Evolutionary conservation across 176 grass and related monocot species (phyloP).

Genomic region (Oryza glumipatula): DNA sequence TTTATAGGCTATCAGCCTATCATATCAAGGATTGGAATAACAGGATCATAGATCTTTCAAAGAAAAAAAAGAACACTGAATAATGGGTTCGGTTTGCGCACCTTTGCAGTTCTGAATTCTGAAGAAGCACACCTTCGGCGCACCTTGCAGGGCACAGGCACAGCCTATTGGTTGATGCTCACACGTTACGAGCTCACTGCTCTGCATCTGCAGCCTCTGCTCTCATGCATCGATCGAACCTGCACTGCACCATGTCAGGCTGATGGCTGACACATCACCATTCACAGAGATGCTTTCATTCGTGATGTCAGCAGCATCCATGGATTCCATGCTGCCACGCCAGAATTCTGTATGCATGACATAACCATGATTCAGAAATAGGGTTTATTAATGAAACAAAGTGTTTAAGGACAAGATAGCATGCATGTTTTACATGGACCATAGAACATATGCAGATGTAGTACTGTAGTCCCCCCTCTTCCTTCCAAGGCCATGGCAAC

Average conservation of each 20-base stretch:
- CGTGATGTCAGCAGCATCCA: constrained; percentile 7
- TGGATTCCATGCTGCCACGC: background rate
- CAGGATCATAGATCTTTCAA: background rate
- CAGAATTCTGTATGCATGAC: background rate
- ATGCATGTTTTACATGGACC: constrained; percentile 19
- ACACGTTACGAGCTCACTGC: constrained; percentile 36
- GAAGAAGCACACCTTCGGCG: constrained; percentile 26
- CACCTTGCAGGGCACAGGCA: constrained; percentile 14
- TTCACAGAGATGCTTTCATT: constrained; percentile 17
- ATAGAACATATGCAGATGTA: constrained; percentile 41
- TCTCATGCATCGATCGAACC: background rate
- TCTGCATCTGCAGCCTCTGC: background rate
- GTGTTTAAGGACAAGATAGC: background rate
- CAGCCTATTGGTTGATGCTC: constrained; percentile 45
- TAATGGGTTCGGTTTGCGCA: constrained; percentile 43
- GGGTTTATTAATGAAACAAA: background rate
- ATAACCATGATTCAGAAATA: background rate
- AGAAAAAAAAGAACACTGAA: constrained; percentile 2
- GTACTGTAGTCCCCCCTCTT: constrained; percentile 16
- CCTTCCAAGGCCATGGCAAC: constrained; percentile 37
- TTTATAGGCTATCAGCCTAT: background rate
- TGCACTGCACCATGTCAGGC: constrained; percentile 33
- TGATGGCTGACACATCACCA: constrained; percentile 14
- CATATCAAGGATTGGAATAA: background rate
- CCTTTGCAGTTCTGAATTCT: constrained; percentile 42